Base-by-base conservation (phyloP, 2,329 filamentous ascomycete genomes). In the Saccharata proteae region DNA sequence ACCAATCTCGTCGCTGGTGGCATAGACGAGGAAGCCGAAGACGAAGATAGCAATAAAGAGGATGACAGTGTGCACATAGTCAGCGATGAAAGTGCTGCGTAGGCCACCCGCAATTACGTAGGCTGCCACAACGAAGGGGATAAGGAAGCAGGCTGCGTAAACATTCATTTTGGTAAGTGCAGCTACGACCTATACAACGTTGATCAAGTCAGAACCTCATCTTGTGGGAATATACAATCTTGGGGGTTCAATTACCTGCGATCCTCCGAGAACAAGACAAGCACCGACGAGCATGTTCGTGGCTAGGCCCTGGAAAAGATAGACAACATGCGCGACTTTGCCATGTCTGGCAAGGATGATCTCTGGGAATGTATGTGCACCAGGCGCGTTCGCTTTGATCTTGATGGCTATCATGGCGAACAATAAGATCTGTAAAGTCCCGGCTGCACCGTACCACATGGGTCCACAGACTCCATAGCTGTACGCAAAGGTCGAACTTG, bases 31-130 rank as follows among this genome's bases (percentile, higher is more conserved):
- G 3, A 61, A 59, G 39, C 65, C 58, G 37, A 63, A 51, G 3
- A 55, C 48, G 45, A 68, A 58, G 49, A 69, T 55, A 16, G 70
- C 61, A 15, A 70, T 61, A 1, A 67, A 56, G 11, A 71, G 68
- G 6, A 65, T 61, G 10, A 69, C 61, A 0, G 67, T 71, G 38
- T 72, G 67, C 16, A 69, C 58, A 37, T 67, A 69, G 38, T 69
- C 64, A 0, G 65, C 69, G 4, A 70, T 40, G 35, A 58, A 58
- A 0, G 51, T 58, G 16, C 20, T 15, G 12, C 21, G 27, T n/a
- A 35, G 30, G 6, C 39, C 34, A 24, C 43, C 40, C 11, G 41
- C 41, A 16, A 40, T 39, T 3, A 41, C 41, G 16, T 43, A 43
- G 4, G 41, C 9, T 7, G 49, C 51, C 2, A 59, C 57, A 5